Evolutionary conservation across 1,284 basidiomycete genomes (phyloP), one percentile per base, ranked within the genome.

Genomic region (Wolfiporia cocos): DNA sequence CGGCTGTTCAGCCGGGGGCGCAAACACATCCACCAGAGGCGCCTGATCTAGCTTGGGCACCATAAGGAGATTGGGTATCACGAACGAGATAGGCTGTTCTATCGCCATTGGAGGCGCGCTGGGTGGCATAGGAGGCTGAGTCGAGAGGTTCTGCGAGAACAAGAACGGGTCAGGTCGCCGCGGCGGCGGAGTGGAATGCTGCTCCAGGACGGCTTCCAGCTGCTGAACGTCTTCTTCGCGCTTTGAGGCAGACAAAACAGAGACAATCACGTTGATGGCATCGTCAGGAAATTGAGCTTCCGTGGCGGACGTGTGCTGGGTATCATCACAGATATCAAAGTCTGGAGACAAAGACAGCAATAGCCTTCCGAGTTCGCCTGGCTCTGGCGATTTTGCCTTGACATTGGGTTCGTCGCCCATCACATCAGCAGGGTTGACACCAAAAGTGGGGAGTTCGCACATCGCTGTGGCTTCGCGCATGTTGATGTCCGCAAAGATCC

Each of bases 341-440:
- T 31, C 31, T 12, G 35, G 39, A 34, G 23, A 34, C 34, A 6
- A 17, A 6, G 14, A 12, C n/a, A 15, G 24, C 5, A 7, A 5
- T 18, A 37, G 5, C 10, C 11, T 10, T 37, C 23, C n/a, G 18
- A 29, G 22, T 21, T 29, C 42, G 18, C 20, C 18, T 10, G 22
- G 12, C 5, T 42, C 44, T 18, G 18, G 20, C 24, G 41, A 30
- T 34, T 44, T 44, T 19, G 31, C 17, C 44, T 44, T 49, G 23
- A 32, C 38, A 24, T 21, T 34, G 20, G 26, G n/a, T 23, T 12
- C 36, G 12, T 41, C 28, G 24, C 59, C 50, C 49, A 71, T 64
- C 33, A 74, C 64, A 39, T 74, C 70, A 24, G 68, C 57, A 26
- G 76, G 76, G 49, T 78, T 69, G 41, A 79, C 61, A 24, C 69